These are phyloP conservation scores for Flaveria brownii DNA, from an alignment of 129 eudicot genomes.

Conservation along the genomic window DNA sequence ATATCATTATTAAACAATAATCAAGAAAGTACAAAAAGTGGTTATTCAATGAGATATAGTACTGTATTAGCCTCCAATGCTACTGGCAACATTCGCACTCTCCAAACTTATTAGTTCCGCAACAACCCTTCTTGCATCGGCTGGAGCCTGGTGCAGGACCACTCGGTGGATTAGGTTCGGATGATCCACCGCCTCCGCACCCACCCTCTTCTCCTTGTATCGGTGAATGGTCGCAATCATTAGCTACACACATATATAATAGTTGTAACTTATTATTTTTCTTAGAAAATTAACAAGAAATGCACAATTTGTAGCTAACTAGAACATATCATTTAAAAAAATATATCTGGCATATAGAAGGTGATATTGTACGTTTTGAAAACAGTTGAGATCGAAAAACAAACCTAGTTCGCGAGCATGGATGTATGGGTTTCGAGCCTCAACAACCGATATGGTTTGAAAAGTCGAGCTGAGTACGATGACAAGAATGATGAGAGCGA, in stretches of 20 bases:
- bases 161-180: background rate
- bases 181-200: slow-evolving; percentile 25
- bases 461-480: background rate
- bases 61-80: background rate
- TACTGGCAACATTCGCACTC: slow-evolving; percentile 2
- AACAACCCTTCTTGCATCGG: slow-evolving; percentile 30
- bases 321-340: no score
- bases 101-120: slow-evolving; percentile 16
- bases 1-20: background rate
- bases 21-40: background rate
- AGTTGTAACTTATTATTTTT: background rate
- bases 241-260: slow-evolving; percentile 26
- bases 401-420: slow-evolving; percentile 35
- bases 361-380: no score
- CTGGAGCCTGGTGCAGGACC: slow-evolving; percentile 30
- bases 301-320: no score
- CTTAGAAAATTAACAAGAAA: background rate
- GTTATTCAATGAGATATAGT: background rate
- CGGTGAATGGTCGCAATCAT: slow-evolving; percentile 12
- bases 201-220: background rate
- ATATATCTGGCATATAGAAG: no score
- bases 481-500: slow-evolving; percentile 27
- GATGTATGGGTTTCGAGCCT: slow-evolving; percentile 21
- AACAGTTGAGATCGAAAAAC: background rate
- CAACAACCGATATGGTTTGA: background rate